Conservation (phyloP, 768 basidiomycete species). For the Leccinum disarticulatum region DNA sequence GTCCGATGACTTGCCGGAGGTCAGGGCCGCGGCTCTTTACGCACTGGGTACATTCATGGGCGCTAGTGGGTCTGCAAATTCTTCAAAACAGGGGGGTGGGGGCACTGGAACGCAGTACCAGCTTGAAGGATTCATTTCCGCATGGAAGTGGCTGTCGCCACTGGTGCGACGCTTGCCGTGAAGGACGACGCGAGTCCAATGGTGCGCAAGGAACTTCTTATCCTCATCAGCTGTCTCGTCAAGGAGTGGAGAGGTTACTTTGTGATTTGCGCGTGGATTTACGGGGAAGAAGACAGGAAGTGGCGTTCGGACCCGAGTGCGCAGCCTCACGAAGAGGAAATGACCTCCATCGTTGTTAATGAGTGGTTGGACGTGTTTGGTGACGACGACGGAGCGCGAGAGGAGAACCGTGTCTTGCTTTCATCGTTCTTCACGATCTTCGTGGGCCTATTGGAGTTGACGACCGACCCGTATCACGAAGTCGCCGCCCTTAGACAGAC, state of each 20-base stretch:
- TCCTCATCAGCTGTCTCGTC: constrained; percentile 89
- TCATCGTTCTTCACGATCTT: constrained; percentile 96
- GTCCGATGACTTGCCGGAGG: constrained; percentile 88
- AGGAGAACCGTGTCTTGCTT: constrained; percentile 79
- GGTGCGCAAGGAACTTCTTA: constrained; percentile 91
- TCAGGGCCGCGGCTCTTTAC: constrained; percentile 86
- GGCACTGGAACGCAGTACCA: constrained; percentile 81
- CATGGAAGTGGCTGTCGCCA: constrained; percentile 91
- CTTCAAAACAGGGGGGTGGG: constrained; percentile 70
- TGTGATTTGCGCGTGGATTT: constrained; percentile 94
- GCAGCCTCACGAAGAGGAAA: constrained; percentile 60
- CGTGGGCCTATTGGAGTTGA: constrained; percentile 82
- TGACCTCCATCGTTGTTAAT: constrained; percentile 66
- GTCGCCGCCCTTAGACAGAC: constrained; percentile 90
- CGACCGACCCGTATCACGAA: constrained; percentile 90
- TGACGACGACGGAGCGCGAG: constrained; percentile 60
- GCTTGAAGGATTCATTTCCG: constrained; percentile 76
- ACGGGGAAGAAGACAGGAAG: constrained; percentile 87
- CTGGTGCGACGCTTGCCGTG: constrained; percentile 82
- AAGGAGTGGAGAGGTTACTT: constrained; percentile 97
- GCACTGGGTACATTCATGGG: constrained; percentile 94
- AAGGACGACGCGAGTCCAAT: constrained; percentile 95
- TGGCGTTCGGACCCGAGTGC: constrained; percentile 45
- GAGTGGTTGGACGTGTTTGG: constrained; percentile 77
- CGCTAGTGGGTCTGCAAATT: constrained; percentile 74